Evolutionary conservation across 345 rosid species (phyloP).

Genomic region (Ceriops zippeliana): DNA sequence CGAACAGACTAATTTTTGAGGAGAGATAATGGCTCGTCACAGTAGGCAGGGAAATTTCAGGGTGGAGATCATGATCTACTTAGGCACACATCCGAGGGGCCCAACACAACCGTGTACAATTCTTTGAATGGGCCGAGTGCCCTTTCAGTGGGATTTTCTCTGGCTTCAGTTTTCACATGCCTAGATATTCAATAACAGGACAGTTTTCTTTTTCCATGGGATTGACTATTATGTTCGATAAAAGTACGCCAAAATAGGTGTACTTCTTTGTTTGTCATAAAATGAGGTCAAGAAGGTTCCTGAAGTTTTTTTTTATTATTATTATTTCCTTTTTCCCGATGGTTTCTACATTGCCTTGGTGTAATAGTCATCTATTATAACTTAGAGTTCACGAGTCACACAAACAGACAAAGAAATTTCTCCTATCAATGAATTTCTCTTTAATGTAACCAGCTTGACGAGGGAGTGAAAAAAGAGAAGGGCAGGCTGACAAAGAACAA

Average conservation of each 20-base stretch:
- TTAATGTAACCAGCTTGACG: neutral
- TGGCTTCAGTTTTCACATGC: constrained; percentile 6
- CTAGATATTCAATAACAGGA: neutral
- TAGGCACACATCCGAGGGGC: constrained; percentile 3
- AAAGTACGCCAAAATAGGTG: constrained; percentile 8
- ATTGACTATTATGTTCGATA: constrained; percentile 11
- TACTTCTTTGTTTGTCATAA: constrained; percentile 25
- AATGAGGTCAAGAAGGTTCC: constrained; percentile 1
- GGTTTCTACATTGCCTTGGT: too few relatives aligned
- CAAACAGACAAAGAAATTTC: too few relatives aligned
- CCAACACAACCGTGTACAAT: constrained; percentile 1
- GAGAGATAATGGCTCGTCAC: too few relatives aligned
- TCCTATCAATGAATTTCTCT: constrained; percentile 2
- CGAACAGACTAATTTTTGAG: too few relatives aligned
- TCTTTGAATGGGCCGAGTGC: neutral
- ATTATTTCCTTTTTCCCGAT: too few relatives aligned
- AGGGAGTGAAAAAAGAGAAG: neutral
- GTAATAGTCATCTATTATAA: too few relatives aligned
- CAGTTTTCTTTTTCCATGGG: constrained; percentile 5
- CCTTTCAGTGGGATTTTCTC: constrained; percentile 1
- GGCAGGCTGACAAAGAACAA: neutral
- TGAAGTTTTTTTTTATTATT: neutral
- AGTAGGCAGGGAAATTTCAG: constrained; percentile 18
- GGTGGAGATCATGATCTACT: constrained; percentile 23
- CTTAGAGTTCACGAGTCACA: too few relatives aligned